A percentile compares a stretch with the other conserved stretches of the same genome.
phyloP scores from a whole-genome alignment of 441 rosid genomes.

The Euphorbia celastroides region DNA sequence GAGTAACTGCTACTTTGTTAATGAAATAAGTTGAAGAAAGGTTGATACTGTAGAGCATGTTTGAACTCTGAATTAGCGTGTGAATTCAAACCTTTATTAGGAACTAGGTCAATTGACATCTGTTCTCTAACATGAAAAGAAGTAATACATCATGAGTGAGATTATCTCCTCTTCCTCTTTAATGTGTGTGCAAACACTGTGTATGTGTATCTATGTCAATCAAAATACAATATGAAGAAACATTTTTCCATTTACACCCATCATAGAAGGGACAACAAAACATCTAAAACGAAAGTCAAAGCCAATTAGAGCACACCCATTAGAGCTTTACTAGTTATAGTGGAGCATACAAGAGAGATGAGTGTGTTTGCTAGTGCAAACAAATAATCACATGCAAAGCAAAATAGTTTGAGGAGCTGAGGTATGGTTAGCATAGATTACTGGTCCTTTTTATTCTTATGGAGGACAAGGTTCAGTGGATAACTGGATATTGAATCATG shows the following conservation, averaged over 20 bases:
- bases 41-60: not conserved
- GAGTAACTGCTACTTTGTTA: not conserved
- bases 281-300: not conserved
- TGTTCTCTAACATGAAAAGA: not conserved
- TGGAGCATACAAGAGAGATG: not conserved
- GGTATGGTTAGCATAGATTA: not conserved
- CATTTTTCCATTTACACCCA: not conserved
- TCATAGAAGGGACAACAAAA: not conserved
- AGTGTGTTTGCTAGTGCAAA: not conserved
- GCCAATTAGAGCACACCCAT: constrained; percentile 2
- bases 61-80: not conserved
- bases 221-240: not conserved
- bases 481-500: not conserved
- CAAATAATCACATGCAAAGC: not conserved
- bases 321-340: constrained; percentile 2
- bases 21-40: not conserved
- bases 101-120: not conserved
- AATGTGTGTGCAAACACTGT: not conserved
- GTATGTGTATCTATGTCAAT: not conserved
- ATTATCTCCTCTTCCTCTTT: not conserved
- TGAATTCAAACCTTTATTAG: not conserved
- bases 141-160: not conserved
- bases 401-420: not conserved
- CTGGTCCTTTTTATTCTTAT: not conserved
- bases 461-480: not conserved